These are phyloP conservation scores for Bondarzewia mesenterica DNA, from an alignment of 1,284 basidiomycete species.

Conservation along the genomic window DNA sequence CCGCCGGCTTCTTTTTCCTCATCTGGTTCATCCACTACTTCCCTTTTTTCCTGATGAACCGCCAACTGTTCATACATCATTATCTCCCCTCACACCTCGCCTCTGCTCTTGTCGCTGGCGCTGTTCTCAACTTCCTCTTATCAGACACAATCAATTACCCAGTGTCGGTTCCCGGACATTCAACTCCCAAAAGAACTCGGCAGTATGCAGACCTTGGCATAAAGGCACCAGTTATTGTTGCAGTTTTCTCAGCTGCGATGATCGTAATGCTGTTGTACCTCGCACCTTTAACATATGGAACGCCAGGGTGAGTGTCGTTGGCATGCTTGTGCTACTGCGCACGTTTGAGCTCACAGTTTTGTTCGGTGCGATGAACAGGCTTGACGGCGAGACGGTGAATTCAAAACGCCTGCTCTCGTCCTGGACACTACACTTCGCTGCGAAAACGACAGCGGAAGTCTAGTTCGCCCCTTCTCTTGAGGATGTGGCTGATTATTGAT, in stretches of 20 bases:
- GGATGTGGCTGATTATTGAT: too few species aligned
- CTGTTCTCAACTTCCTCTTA: constrained; percentile 86
- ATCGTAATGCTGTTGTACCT: constrained; percentile 70
- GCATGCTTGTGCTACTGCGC: constrained; percentile 4
- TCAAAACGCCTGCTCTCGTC: constrained; percentile 61
- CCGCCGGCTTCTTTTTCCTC: constrained; percentile 89
- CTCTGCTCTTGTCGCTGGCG: constrained; percentile 86
- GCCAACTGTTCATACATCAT: constrained; percentile 96
- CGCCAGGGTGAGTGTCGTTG: constrained; percentile 80
- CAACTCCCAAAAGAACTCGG: constrained; percentile 50
- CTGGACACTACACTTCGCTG: constrained; percentile 83
- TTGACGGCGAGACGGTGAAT: constrained; percentile 70
- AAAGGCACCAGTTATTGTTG: constrained; percentile 59
- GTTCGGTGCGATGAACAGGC: constrained; percentile 29
- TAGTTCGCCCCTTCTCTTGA: background rate
- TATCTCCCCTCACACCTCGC: constrained; percentile 94
- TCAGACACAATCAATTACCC: constrained; percentile 94
- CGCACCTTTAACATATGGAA: constrained; percentile 87
- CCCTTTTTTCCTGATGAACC: constrained; percentile 97
- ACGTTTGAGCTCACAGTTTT: background rate
- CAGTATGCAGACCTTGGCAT: constrained; percentile 69
- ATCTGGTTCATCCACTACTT: constrained; percentile 96
- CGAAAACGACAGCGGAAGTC: constrained; percentile 38
- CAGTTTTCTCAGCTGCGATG: constrained; percentile 49
- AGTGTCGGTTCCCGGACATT: constrained; percentile 58